Percentiles rank a stretch among this genome's conserved stretches.
phyloP scores from a whole-genome alignment of 495 filamentous ascomycete genomes.

The Thermochaetoides thermophila region DNA sequence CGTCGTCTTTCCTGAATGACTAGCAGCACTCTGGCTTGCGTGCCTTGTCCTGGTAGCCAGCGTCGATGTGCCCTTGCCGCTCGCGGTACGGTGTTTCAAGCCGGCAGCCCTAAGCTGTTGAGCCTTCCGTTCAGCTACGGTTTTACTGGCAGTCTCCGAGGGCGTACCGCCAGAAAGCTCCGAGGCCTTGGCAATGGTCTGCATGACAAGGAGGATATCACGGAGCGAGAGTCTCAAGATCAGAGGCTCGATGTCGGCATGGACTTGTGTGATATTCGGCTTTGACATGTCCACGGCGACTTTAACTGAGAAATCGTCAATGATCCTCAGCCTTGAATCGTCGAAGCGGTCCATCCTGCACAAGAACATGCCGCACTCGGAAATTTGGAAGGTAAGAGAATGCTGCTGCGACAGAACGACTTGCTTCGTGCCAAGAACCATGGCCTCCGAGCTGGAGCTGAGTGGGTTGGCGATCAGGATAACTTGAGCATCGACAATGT shows the following conservation, averaged over 20 bases:
- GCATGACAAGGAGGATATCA: slow-evolving; percentile 84
- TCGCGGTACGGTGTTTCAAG: slow-evolving; percentile 48
- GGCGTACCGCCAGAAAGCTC: slow-evolving; percentile 55
- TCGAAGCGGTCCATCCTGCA: slow-evolving; percentile 97
- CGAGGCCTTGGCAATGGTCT: slow-evolving; percentile 85
- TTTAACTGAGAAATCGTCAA: slow-evolving; percentile 89
- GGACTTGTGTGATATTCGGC: slow-evolving; percentile 58
- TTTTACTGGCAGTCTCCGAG: slow-evolving; percentile 15
- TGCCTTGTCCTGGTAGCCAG: slow-evolving; percentile 24
- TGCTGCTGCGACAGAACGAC: slow-evolving; percentile 87
- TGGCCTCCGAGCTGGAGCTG: slow-evolving; percentile 79
- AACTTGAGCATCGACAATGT: slow-evolving; percentile 88
- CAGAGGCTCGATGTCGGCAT: slow-evolving; percentile 77
- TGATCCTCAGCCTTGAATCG: slow-evolving; percentile 67
- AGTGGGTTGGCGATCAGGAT: slow-evolving; percentile 91
- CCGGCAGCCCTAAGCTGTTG: slow-evolving; percentile 45
- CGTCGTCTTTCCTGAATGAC: slow-evolving; percentile 4
- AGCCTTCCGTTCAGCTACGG: slow-evolving; percentile 44
- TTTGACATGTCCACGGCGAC: slow-evolving; percentile 75
- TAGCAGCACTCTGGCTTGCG: slow-evolving; percentile 10
- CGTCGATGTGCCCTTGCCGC: slow-evolving; percentile 49
- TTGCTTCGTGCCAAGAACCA: slow-evolving; percentile 89
- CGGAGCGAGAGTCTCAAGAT: slow-evolving; percentile 85
- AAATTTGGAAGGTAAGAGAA: slow-evolving; percentile 80
- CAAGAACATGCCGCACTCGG: slow-evolving; percentile 91